Conservation (phyloP, 352 stramenopile genomes). For the Pythium biforme region DNA sequence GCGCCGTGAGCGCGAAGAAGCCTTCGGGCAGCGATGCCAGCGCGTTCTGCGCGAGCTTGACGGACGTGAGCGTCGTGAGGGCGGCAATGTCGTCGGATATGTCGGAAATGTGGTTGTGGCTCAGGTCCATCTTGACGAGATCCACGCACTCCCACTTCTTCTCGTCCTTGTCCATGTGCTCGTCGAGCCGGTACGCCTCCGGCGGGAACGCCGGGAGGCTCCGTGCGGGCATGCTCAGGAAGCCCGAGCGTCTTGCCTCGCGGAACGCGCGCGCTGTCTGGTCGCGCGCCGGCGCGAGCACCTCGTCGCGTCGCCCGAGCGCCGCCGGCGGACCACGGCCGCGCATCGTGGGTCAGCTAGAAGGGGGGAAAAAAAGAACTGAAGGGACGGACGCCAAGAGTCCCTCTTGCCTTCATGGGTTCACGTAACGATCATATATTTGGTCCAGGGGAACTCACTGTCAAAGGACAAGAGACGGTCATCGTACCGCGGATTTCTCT, state of each 20-base stretch:
- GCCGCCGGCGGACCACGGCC: conserved; percentile 18
- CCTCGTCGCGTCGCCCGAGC: conserved; percentile 44
- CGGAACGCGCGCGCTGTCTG: conserved; percentile 54
- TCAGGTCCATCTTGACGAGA: conserved; percentile 77
- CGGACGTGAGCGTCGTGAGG: conserved; percentile 48
- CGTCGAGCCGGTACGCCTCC: conserved; percentile 75
- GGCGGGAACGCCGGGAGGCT: conserved; percentile 54
- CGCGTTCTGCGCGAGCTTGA: conserved; percentile 78
- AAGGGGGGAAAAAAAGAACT: no score
- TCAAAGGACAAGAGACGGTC: no score
- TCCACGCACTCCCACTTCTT: conserved; percentile 87
- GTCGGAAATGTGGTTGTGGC: conserved; percentile 65
- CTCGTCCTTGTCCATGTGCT: conserved; percentile 83
- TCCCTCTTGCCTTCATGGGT: no score
- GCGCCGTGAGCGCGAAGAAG: conserved; percentile 58
- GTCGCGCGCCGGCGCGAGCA: conserved; percentile 55
- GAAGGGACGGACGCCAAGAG: neutral
- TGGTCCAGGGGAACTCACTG: neutral
- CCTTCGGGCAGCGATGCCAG: conserved; percentile 52
- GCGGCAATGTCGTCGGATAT: conserved; percentile 55
- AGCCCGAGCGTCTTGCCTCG: conserved; percentile 57
- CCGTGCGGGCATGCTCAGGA: conserved; percentile 61
- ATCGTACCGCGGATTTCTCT: neutral
- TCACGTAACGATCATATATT: conserved; percentile 24
- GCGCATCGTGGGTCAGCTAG: conserved; percentile 15